Base-by-base conservation (phyloP, 768 basidiomycete genomes). In the Trametes cingulata region DNA sequence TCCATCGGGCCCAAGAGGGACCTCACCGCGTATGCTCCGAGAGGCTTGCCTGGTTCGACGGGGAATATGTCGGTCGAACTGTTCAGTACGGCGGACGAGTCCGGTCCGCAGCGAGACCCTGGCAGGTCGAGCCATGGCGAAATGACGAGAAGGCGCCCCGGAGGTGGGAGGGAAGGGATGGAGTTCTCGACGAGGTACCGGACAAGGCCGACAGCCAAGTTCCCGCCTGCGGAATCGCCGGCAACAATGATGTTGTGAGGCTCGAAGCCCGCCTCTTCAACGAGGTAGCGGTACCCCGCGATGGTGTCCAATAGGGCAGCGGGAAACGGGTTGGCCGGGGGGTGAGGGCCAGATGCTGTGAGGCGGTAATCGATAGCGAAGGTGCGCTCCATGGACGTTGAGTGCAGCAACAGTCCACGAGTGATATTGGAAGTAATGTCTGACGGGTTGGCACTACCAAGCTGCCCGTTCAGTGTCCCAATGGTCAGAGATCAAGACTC, bases 201-300 rank as follows among this genome's bases (percentile, higher is more conserved):
- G 9, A 76, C 80, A 42, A 90, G 77, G 0, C 85, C 84, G 35
- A 84, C 77, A 0, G 84, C 83, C 24, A 92, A 81, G 71, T 92
- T 88, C 5, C 80, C 91, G 2, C 91, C 91, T 0, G 91, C 89
- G 1, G 88, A 92, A 69, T 93, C 90, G 2, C 91, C 91, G 19
- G 77, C 77, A 20, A 92, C 50, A 55, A 90, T 77, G 67, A 93
- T 86, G 65, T 89, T 74, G 17, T 75, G 70, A 0, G 89, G 82
- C 1, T 76, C 62, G 68, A 90, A 85, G 0, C 84, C 82, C 25
- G 87, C 74, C 9, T 67, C 73, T 49, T 81, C 75, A 37, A 88
- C 77, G 20, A 92, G 85, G 70, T 92, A 87, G 46, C 80, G 73
- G 71, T 92, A 94, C 7, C 86, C 90, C 1, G 87, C 82, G 10